Evolutionary conservation across 2,329 filamentous ascomycete species (phyloP).

Genomic region (Epichloe aotearoae): DNA sequence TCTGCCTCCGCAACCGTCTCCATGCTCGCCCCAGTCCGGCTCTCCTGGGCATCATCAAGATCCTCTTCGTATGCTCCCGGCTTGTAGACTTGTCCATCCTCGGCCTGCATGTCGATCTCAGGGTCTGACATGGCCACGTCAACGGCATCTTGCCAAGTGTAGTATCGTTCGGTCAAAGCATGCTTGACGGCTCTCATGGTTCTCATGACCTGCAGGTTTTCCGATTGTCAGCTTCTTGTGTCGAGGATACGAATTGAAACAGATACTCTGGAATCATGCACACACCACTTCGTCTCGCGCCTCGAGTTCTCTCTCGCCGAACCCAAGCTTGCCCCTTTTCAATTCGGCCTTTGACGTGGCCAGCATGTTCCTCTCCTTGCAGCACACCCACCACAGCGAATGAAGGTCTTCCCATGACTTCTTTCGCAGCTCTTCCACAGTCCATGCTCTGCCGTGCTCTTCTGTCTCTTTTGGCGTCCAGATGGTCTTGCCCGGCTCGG

Average conservation of each 20-base stretch:
- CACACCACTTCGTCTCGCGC: constrained; percentile 54
- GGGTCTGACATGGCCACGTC: constrained; percentile 51
- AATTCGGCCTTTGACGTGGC: constrained; percentile 65
- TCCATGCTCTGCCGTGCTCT: constrained; percentile 72
- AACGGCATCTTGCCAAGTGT: constrained; percentile 71
- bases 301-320: constrained; percentile 56
- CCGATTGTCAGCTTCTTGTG: constrained; percentile 6
- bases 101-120: constrained; percentile 46
- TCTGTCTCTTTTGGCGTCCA: constrained; percentile 57
- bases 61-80: constrained; percentile 28
- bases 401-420: constrained; percentile 95
- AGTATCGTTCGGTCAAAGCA: constrained; percentile 73
- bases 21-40: constrained; percentile 13
- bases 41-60: constrained; percentile 10
- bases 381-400: constrained; percentile 84
- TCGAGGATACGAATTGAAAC: background rate
- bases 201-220: constrained; percentile 44
- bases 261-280: constrained; percentile 17
- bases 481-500: constrained; percentile 52
- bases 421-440: constrained; percentile 66
- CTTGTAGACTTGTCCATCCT: constrained; percentile 34
- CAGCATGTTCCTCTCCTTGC: constrained; percentile 80
- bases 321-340: constrained; percentile 52
- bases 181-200: constrained; percentile 80
- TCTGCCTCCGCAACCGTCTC: constrained; percentile 7